These are phyloP conservation scores for Phaeotremella skinneri DNA, from an alignment of 768 basidiomycete genomes.

Conservation along the genomic window DNA sequence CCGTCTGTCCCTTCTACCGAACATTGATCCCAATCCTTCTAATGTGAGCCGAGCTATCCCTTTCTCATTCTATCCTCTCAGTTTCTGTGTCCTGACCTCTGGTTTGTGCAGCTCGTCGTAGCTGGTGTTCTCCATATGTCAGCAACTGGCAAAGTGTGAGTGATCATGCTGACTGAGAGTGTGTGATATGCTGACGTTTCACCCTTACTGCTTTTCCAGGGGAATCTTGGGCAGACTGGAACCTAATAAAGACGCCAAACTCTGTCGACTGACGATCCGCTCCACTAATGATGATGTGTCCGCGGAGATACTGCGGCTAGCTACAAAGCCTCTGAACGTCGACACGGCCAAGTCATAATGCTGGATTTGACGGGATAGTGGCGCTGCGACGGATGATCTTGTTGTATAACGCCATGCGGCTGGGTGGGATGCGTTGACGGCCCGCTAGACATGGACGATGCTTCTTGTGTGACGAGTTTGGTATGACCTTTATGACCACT, in stretches of 20 bases:
- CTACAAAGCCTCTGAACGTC: slow-evolving; percentile 49
- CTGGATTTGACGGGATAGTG: not conserved
- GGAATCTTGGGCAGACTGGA: slow-evolving; percentile 90
- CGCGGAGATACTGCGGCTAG: slow-evolving; percentile 48
- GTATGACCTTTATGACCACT: no score
- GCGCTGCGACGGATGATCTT: no score
- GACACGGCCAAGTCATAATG: slow-evolving; percentile 35
- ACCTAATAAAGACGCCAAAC: slow-evolving; percentile 93
- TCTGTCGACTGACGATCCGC: slow-evolving; percentile 88
- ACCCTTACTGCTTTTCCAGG: slow-evolving; percentile 10
- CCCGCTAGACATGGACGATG: no score
- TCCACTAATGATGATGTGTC: slow-evolving; percentile 89
- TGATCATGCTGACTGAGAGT: not conserved
- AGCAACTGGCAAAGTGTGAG: slow-evolving; percentile 76
- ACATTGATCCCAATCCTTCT: slow-evolving; percentile 88
- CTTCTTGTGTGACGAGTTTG: no score
- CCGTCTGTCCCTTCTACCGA: slow-evolving; percentile 70
- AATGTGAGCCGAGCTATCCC: slow-evolving; percentile 56
- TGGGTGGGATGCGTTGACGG: no score
- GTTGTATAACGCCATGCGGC: no score
- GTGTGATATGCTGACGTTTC: slow-evolving; percentile 7
- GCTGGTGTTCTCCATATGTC: slow-evolving; percentile 96
- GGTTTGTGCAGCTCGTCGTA: slow-evolving; percentile 62
- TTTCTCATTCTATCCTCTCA: not conserved
- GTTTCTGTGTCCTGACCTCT: slow-evolving; percentile 2